phyloP scores from a whole-genome alignment of 108 stramenopile genomes.

The Chaetoceros tenuissimus region DNA sequence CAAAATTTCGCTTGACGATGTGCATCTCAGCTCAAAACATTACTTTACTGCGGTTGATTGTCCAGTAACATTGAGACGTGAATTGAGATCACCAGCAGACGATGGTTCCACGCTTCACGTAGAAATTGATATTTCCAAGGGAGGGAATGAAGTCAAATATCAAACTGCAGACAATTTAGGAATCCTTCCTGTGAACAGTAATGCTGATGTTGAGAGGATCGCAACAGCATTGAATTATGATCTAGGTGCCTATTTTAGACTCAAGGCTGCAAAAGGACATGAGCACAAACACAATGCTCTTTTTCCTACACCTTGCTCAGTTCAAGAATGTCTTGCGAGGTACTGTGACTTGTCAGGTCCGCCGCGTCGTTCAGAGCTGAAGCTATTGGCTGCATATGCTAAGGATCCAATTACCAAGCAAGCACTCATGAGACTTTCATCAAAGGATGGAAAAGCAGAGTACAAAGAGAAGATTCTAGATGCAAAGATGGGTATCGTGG shows the following conservation, averaged over 20 bases:
- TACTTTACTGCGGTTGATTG: constrained; percentile 75
- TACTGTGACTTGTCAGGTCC: constrained; percentile 87
- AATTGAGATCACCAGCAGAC: constrained; percentile 65
- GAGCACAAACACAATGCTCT: constrained; percentile 65
- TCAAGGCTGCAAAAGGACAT: constrained; percentile 24
- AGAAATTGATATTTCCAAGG: constrained; percentile 81
- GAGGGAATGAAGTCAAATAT: constrained; percentile 46
- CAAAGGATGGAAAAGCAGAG: constrained; percentile 78
- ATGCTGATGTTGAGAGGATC: constrained; percentile 56
- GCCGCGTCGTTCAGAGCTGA: constrained; percentile 81
- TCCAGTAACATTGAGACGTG: constrained; percentile 48
- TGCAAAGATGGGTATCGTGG: constrained; percentile 48
- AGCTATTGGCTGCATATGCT: constrained; percentile 83
- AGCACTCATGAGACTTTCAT: constrained; percentile 63
- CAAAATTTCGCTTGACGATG: constrained; percentile 24
- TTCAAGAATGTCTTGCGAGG: constrained; percentile 74
- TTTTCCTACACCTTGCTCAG: constrained; percentile 91
- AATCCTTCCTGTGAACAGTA: constrained; percentile 79
- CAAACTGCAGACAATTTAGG: constrained; percentile 95
- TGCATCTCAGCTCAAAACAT: constrained; percentile 64
- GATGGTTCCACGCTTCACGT: constrained; percentile 90
- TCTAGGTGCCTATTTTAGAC: constrained; percentile 44
- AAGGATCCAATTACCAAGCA: constrained; percentile 57
- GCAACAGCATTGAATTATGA: constrained; percentile 51
- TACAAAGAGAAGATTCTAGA: constrained; percentile 70